Conservation (phyloP, 208 protist genomes). For the Trypanosoma lewisi region DNA sequence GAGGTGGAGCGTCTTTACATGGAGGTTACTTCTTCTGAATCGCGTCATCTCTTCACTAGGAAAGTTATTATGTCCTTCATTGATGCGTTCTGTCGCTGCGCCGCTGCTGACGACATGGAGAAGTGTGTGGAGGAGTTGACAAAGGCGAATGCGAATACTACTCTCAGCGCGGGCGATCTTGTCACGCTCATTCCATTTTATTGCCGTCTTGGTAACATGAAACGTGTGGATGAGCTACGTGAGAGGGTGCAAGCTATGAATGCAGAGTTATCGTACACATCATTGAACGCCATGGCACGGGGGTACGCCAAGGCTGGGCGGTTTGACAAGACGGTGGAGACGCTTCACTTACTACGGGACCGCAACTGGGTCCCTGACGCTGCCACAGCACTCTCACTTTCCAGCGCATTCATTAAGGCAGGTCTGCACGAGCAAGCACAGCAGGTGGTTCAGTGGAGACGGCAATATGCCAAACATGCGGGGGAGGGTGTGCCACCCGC, state of each 20-base stretch:
- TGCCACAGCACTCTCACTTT: conserved; percentile 71
- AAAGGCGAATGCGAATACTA: conserved; percentile 1
- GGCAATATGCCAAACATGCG: conserved; percentile 69
- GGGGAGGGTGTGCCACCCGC: conserved; percentile 17
- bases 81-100: conserved; percentile 86
- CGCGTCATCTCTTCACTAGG: conserved; percentile 38
- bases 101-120: conserved; percentile 46
- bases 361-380: conserved; percentile 81
- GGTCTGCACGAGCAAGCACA: conserved; percentile 86
- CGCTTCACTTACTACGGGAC: conserved; percentile 74
- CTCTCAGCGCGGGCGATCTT: conserved; percentile 36
- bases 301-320: conserved; percentile 68
- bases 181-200: conserved; percentile 80
- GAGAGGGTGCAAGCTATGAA: conserved; percentile 19
- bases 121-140: conserved; percentile 50
- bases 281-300: conserved; percentile 77
- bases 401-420: conserved; percentile 77
- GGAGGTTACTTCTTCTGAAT: conserved; percentile 33
- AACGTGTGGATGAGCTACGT: conserved; percentile 60
- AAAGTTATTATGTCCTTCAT: conserved; percentile 72
- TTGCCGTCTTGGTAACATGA: conserved; percentile 75
- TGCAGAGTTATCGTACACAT: conserved; percentile 49
- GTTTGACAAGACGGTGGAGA: conserved; percentile 87
- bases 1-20: conserved; percentile 67
- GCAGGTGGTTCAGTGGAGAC: conserved; percentile 84